Evolutionary conservation across 805 yeast species (phyloP).

Genomic region (Cyberlindnera nakhonratchasimensis): DNA sequence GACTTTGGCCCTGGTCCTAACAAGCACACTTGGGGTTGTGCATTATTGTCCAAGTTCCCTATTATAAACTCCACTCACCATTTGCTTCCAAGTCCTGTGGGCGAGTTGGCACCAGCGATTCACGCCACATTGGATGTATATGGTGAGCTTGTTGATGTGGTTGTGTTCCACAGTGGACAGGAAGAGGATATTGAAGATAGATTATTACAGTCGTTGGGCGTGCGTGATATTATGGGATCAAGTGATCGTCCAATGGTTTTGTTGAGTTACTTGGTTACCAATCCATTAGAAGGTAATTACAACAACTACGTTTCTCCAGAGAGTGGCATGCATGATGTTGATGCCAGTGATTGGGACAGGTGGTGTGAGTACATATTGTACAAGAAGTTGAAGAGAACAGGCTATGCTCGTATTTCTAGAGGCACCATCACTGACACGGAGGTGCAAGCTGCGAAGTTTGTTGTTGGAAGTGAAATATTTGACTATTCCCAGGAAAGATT

Average conservation of each 20-base stretch:
- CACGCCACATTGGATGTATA: constrained; percentile 93
- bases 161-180: constrained; percentile 97
- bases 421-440: constrained; percentile 96
- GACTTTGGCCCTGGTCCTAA: constrained; percentile 98
- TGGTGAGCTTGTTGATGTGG: constrained; percentile 83
- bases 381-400: constrained; percentile 80
- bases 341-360: constrained; percentile 90
- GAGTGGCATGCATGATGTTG: constrained; percentile 91
- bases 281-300: constrained; percentile 86
- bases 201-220: constrained; percentile 72
- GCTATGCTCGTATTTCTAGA: constrained; percentile 91
- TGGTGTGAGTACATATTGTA: constrained; percentile 97
- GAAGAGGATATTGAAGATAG: constrained; percentile 97
- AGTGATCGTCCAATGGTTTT: constrained; percentile 81
- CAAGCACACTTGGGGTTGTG: constrained; percentile 98
- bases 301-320: constrained; percentile 81
- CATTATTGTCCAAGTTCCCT: constrained; percentile 89
- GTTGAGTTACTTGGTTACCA: constrained; percentile 86
- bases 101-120: constrained; percentile 97
- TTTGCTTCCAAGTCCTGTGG: constrained; percentile 92
- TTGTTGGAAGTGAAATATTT: constrained; percentile 23
- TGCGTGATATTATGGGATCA: constrained; percentile 77
- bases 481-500: constrained; percentile 56
- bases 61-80: constrained; percentile 88
- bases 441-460: constrained; percentile 89